These are phyloP conservation scores for Calocybe indica DNA, from an alignment of 768 basidiomycete genomes.

Conservation along the genomic window DNA sequence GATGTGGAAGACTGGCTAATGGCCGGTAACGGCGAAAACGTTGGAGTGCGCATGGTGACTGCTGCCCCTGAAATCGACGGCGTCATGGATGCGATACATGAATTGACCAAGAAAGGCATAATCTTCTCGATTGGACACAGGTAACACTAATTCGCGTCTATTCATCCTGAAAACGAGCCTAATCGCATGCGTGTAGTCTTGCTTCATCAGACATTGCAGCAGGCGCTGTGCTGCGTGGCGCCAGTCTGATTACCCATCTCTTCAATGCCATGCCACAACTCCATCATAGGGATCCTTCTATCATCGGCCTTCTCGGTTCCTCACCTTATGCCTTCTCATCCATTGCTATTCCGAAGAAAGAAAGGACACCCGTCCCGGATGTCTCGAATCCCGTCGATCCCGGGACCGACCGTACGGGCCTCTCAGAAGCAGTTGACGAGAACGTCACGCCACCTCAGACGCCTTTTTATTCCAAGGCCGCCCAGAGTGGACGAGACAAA, in stretches of 20 bases:
- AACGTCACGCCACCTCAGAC: slow-evolving; percentile 50
- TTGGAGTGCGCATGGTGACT: slow-evolving; percentile 76
- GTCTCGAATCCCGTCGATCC: not conserved
- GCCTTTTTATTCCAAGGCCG: slow-evolving; percentile 25
- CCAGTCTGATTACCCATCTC: slow-evolving; percentile 84
- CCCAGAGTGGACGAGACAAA: slow-evolving; percentile 8
- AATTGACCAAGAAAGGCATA: slow-evolving; percentile 59
- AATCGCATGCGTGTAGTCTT: slow-evolving; percentile 35
- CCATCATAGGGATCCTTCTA: slow-evolving; percentile 87
- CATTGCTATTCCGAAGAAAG: slow-evolving; percentile 19
- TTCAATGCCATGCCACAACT: slow-evolving; percentile 93
- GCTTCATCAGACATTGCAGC: slow-evolving; percentile 73
- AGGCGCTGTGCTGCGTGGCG: slow-evolving; percentile 63
- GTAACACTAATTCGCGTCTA: slow-evolving; percentile 27
- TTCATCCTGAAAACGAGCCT: not conserved
- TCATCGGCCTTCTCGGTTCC: slow-evolving; percentile 82
- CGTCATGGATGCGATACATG: slow-evolving; percentile 63
- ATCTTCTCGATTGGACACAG: slow-evolving; percentile 88
- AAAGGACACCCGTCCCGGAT: slow-evolving; percentile 13
- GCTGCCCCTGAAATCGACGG: slow-evolving; percentile 84
- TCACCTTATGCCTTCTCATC: slow-evolving; percentile 51
- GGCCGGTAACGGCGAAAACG: slow-evolving; percentile 34
- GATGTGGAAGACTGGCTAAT: slow-evolving; percentile 66
- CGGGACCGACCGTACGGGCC: slow-evolving; percentile 5
- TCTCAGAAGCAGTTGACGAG: slow-evolving; percentile 60